Base-by-base conservation (phyloP, 164 flowering plant genomes). In the Akebia trifoliata region DNA sequence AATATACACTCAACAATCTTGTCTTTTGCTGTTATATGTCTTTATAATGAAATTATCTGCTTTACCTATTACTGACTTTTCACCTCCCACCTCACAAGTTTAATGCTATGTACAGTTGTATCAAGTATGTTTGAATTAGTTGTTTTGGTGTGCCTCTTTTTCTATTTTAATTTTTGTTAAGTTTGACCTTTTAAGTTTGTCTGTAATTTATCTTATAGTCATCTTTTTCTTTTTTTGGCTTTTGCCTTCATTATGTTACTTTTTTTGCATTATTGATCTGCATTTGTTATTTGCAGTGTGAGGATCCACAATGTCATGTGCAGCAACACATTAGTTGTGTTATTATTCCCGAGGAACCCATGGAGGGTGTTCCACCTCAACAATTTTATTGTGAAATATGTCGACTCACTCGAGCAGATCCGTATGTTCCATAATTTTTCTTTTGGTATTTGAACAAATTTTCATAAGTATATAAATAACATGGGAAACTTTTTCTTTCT, bases 291-390 rank as follows among this genome's bases (percentile, higher is more conserved):
- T 50, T 67, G 76, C 90, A 94, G 99, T 94, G 99, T 72, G 95
- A 90, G 64, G 96, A 88, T 72, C 69, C 71, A 31, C 72, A 67
- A 59, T 94, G 99, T 66, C 72, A 68, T 44, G 79, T 76, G 51
- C 85, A 95, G 97, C 97, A 94, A 62, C 99, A 94, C 61, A 65
- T 84, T 7, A 47, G 75, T 50, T 94, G 99, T 72, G 96, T 90
- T 44, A 70, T 94, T 56, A 76, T 93, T 56, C 86, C 92, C 22
- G 99, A 94, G 64, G 83, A 85, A 68, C 85, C 92, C 25, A 59
- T 63, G 70, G 93, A 83, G 31, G 85, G 84, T 56, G 66, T 26
- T 66, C 74, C 65, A 43, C 84, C 84, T 63, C 91, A 93, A 46
- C 69, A 68, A 36, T 88, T 86, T 59, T 87, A 79, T 64, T 94